Percentiles rank a stretch among this genome's conserved stretches.
Evolutionary conservation across 2,329 filamentous ascomycete genomes (phyloP).

Genomic region (Ophiocordyceps unilateralis): DNA sequence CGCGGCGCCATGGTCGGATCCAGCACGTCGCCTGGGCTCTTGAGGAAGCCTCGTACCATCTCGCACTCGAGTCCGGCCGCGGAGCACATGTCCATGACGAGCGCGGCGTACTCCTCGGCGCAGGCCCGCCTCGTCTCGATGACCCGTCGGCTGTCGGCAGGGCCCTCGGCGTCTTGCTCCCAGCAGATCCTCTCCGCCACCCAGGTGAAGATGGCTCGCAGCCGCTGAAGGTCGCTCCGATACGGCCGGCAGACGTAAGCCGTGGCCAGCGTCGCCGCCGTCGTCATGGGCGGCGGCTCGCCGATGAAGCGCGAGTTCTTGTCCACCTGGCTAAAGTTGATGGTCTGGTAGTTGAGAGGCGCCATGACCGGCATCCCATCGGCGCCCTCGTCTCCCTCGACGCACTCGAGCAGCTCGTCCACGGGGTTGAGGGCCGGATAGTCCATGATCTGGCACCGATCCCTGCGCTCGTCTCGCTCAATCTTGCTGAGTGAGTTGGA

Average conservation of each 20-base stretch:
- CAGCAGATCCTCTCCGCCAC: constrained; percentile 86
- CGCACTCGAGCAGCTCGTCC: constrained; percentile 68
- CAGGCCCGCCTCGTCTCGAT: constrained; percentile 72
- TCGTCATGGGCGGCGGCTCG: constrained; percentile 66
- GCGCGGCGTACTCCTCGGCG: constrained; percentile 71
- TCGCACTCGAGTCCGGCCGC: constrained; percentile 81
- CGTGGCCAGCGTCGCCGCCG: constrained; percentile 66
- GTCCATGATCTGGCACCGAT: constrained; percentile 90
- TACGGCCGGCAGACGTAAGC: constrained; percentile 90
- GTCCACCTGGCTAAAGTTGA: constrained; percentile 77
- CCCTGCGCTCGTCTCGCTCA: constrained; percentile 67
- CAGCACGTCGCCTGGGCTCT: constrained; percentile 66
- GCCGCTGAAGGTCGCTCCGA: constrained; percentile 77
- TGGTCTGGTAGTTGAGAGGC: constrained; percentile 61
- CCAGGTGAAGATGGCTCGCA: constrained; percentile 95
- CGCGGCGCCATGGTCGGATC: constrained; percentile 71
- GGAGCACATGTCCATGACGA: constrained; percentile 86
- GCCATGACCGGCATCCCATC: constrained; percentile 72
- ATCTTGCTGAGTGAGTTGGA: constrained; percentile 86
- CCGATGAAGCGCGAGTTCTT: constrained; percentile 88
- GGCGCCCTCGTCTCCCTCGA: constrained; percentile 78
- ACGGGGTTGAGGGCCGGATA: constrained; percentile 76
- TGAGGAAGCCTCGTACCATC: constrained; percentile 77
- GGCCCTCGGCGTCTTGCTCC: constrained; percentile 88
- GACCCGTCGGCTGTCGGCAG: constrained; percentile 65